These are phyloP conservation scores for Nitzschia palea DNA, from an alignment of 108 stramenopile genomes.

Conservation along the genomic window DNA sequence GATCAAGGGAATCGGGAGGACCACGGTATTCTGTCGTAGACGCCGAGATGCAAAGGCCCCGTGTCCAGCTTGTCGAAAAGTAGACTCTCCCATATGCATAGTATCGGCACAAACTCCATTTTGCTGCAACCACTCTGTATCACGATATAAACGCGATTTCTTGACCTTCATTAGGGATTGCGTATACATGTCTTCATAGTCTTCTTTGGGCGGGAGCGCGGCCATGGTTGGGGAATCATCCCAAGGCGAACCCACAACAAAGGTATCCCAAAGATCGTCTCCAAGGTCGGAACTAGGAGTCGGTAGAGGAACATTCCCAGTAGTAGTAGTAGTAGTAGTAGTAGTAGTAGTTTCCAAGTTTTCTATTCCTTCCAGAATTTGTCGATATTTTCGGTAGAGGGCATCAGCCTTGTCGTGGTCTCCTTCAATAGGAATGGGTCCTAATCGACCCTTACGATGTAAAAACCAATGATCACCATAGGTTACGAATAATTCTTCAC, in stretches of 20 bases:
- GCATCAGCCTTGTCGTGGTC: slow-evolving; percentile 23
- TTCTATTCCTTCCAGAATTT: slow-evolving; percentile 1
- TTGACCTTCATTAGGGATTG: slow-evolving; percentile 16
- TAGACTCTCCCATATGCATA: slow-evolving; percentile 42
- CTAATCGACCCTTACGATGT: slow-evolving; percentile 9
- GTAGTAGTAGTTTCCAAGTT: background rate
- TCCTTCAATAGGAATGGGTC: slow-evolving; percentile 36
- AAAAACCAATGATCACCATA: slow-evolving; percentile 34
- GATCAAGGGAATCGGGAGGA: slow-evolving; percentile 53
- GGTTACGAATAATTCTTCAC: slow-evolving; percentile 51
- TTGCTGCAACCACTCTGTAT: slow-evolving; percentile 34
- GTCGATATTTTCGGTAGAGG: slow-evolving; percentile 11
- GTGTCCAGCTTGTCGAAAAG: slow-evolving; percentile 37
- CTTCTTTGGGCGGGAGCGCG: slow-evolving; percentile 24
- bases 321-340: background rate
- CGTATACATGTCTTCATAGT: slow-evolving; percentile 17
- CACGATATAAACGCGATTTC: slow-evolving; percentile 16
- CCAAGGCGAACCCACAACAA: slow-evolving; percentile 18
- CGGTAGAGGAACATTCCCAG: background rate
- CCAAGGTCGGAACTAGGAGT: background rate
- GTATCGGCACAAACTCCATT: slow-evolving; percentile 50
- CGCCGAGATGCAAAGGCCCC: slow-evolving; percentile 57
- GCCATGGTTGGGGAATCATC: slow-evolving; percentile 31
- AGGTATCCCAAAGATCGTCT: slow-evolving; percentile 25
- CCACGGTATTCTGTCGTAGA: slow-evolving; percentile 32